Evolutionary conservation across 106 monocot species (phyloP).

Genomic region (Apostasia ramifera): DNA sequence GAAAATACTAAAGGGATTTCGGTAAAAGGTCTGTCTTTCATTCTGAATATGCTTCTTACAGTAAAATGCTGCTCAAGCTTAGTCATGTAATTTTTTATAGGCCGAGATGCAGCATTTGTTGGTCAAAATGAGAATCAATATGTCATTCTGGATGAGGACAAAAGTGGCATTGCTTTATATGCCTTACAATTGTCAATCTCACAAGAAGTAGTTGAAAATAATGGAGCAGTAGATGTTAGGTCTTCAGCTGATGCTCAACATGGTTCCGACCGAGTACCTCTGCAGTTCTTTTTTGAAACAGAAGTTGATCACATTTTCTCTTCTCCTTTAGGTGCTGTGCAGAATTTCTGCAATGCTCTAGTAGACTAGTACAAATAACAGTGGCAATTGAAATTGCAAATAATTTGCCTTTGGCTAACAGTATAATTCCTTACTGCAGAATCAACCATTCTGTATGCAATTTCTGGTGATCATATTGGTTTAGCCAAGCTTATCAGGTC

Average conservation of each 20-base stretch:
- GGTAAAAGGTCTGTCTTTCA: slow-evolving; percentile 52
- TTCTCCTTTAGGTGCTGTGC: slow-evolving; percentile 61
- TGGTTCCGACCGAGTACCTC: slow-evolving; percentile 35
- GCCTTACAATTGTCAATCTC: slow-evolving; percentile 29
- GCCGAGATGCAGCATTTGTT: slow-evolving; percentile 83
- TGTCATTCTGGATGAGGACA: slow-evolving; percentile 94
- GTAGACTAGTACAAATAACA: not conserved
- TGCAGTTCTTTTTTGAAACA: slow-evolving; percentile 76
- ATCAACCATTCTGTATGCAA: slow-evolving; percentile 79
- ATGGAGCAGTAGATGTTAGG: slow-evolving; percentile 71
- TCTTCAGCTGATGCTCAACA: slow-evolving; percentile 53
- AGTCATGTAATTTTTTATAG: slow-evolving; percentile 18
- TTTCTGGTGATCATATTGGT: slow-evolving; percentile 76
- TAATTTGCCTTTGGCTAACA: slow-evolving; percentile 9
- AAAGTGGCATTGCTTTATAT: slow-evolving; percentile 55
- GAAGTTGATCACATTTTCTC: slow-evolving; percentile 90
- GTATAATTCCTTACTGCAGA: slow-evolving; percentile 33
- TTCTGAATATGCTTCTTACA: not conserved
- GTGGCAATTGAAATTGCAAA: not conserved
- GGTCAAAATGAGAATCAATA: slow-evolving; percentile 83
- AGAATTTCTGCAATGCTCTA: not conserved
- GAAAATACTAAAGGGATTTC: slow-evolving; percentile 76
- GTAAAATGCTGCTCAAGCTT: no score
- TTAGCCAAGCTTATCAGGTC: slow-evolving; percentile 74
- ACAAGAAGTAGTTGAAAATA: slow-evolving; percentile 45